Evolutionary conservation across 2,329 filamentous ascomycete genomes (phyloP), one percentile per base, ranked within the genome.

Genomic region (Spiromastix sp.): DNA sequence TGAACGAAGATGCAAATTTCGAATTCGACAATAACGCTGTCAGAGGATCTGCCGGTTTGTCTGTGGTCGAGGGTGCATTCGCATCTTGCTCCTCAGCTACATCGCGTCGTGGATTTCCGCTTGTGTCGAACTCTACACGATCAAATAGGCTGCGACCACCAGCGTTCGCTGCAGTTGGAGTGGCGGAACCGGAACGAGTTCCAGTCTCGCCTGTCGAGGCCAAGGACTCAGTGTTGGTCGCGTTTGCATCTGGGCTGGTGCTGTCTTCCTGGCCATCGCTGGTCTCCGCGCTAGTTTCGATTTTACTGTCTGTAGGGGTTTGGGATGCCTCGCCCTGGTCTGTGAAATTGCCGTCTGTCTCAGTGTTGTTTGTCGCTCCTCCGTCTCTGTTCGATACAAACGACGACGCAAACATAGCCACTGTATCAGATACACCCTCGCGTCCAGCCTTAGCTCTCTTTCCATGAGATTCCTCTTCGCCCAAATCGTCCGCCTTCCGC

Each of bases 121-220:
- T 47, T 2, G 44, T 27, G 20, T 48, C 44, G 27, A 47, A 46
- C 36, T 54, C 42, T 5, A 60, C 48, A 28, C 54, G 51, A 32
- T 56, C 56, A 34, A 61, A 61, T 26, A 60, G 43, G 36, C 55
- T 59, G 20, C 54, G 52, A 16, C 53, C 45, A 21, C 48, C 44
- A n/a, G 43, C 32, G 26, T 42, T 38, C 18, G 47, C 41, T 9
- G 47, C 13, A 33, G 34, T 30, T 4, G 44, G 33, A 6, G 44
- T 32, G 17, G 29, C 18, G 18, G 24, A 29, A 16, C 38, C n/a
- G 37, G 38, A 32, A 37, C 33, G 36, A 41, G 41, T 33, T 38
- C 46, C 26, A 31, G 39, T 28, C 16, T 35, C 12, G 8, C 24
- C 25, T 21, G 15, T 33, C 8, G 27, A 36, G 16, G 46, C 32